Percentiles rank a stretch among this genome's conserved stretches.
phyloP scores from a whole-genome alignment of 208 protist genomes.

The Herpetomonas tarakana region DNA sequence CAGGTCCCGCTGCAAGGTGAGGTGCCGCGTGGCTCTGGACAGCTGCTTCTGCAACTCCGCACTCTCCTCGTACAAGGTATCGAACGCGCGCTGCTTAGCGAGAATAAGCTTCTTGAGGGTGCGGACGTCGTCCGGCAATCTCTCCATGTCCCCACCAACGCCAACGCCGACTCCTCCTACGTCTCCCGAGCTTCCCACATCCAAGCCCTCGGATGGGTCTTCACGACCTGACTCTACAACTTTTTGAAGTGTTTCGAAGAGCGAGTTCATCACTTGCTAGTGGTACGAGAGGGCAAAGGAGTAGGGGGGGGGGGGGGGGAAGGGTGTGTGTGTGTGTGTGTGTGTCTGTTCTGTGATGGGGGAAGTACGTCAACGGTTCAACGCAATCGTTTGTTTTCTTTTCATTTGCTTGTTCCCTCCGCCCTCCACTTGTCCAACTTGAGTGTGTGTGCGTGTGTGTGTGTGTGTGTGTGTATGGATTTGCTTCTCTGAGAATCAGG shows the following conservation, averaged over 20 bases:
- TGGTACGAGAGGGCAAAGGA: background rate
- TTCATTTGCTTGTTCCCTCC: too few relatives aligned
- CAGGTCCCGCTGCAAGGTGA: slow-evolving; percentile 25
- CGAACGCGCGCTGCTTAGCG: slow-evolving; percentile 15
- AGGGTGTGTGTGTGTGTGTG: too few relatives aligned
- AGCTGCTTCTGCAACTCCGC: slow-evolving; percentile 29
- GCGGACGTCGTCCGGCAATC: slow-evolving; percentile 1
- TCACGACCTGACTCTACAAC: slow-evolving; percentile 32
- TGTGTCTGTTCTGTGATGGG: too few relatives aligned
- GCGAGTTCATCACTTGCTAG: slow-evolving; percentile 17
- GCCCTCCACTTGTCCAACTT: too few relatives aligned
- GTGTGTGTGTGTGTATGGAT: too few relatives aligned
- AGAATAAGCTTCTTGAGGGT: slow-evolving; percentile 12
- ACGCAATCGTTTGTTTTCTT: too few relatives aligned
- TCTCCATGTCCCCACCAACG: slow-evolving; percentile 5
- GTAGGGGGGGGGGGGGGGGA: too few relatives aligned
- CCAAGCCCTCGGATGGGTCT: slow-evolving; percentile 5
- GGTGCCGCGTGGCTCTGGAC: slow-evolving; percentile 15
- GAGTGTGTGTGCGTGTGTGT: too few relatives aligned
- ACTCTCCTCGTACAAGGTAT: slow-evolving; percentile 32
- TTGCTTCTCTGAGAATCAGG: too few relatives aligned
- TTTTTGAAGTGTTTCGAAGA: slow-evolving; percentile 27
- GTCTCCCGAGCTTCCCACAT: background rate
- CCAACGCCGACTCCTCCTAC: slow-evolving; percentile 4
- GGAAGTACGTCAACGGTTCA: too few relatives aligned